Evolutionary conservation across 2,329 filamentous ascomycete genomes (phyloP).

Genomic region (Metarhizium rileyi): DNA sequence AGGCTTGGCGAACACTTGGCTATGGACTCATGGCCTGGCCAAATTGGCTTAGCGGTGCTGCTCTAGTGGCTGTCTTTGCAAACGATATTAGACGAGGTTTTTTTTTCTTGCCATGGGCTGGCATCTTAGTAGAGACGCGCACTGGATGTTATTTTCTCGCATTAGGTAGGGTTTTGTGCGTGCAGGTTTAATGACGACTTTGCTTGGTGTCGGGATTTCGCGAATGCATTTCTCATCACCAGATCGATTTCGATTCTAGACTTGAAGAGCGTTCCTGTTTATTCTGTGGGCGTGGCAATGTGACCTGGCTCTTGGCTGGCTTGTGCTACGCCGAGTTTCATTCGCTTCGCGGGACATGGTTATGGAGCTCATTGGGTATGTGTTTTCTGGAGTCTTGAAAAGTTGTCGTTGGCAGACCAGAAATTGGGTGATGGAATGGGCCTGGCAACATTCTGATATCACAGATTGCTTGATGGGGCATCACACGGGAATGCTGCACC

Average conservation of each 20-base stretch:
- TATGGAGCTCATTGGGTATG: neutral
- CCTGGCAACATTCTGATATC: neutral
- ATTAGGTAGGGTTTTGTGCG: slow-evolving; percentile 8
- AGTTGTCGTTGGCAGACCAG: neutral
- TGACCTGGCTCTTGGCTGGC: neutral
- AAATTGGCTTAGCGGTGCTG: neutral
- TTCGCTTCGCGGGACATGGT: neutral
- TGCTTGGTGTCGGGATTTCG: neutral
- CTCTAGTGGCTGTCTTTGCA: slow-evolving; percentile 8
- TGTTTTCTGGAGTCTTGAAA: neutral
- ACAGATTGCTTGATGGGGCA: neutral
- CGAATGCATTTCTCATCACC: neutral
- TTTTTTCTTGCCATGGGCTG: slow-evolving; percentile 8
- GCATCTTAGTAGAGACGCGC: slow-evolving; percentile 11
- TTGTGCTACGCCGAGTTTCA: neutral
- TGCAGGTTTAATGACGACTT: slow-evolving; percentile 14
- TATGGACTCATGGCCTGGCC: neutral
- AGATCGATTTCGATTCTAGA: neutral
- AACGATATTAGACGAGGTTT: slow-evolving; percentile 9
- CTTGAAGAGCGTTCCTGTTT: slow-evolving; percentile 1
- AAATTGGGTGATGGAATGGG: neutral
- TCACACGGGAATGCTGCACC: neutral
- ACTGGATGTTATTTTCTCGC: neutral
- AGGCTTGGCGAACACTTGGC: neutral
- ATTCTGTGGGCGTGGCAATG: neutral